Evolutionary conservation across 805 yeast genomes (phyloP), one percentile per base, ranked within the genome.

Genomic region (Barnettozyma sp.): DNA sequence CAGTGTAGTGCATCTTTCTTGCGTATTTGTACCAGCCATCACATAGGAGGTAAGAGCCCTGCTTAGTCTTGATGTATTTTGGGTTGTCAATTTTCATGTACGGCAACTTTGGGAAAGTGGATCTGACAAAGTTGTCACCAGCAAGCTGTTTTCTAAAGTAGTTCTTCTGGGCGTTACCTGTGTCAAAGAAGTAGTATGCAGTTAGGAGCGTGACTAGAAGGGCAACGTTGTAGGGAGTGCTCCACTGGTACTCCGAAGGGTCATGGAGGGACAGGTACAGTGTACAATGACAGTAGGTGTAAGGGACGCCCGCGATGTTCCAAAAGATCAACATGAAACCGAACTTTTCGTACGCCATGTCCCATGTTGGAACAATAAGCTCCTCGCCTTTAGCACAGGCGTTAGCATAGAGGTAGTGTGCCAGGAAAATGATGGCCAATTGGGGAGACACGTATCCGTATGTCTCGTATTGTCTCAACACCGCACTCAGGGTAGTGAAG

Each of bases 241-340:
- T 71, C 83, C 90, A 77, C 30, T 70, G 59, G 64, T 92, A 92
- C 57, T 84, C 95, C 14, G 64, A 49, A 30, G 97, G 97, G 39
- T 84, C 71, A 61, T 85, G 95, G 65, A 78, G 77, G 48, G 78
- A 78, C 52, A 92, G 64, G 67, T 65, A 92, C 52, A 92, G 68
- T 9, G 95, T 84, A 60, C 94, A 81, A 56, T 87, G 96, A 62
- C 97, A 86, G 67, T 92, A 92, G 28, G 97, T 90, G 76, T 79
- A 92, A 33, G 98, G 98, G 27, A 92, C 98, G 52, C 98, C 98
- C 22, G 97, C 96, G 59, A 92, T 86, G 66, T 92, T 92, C 98
- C 98, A 92, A 71, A 92, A 92, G 50, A 88, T 77, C 47, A 92
- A 74, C 97, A 92, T 88, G 70, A 92, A 92, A n/a, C 98, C 98